Conservation (phyloP, 75 land plant species). For the Picea sitchensis region DNA sequence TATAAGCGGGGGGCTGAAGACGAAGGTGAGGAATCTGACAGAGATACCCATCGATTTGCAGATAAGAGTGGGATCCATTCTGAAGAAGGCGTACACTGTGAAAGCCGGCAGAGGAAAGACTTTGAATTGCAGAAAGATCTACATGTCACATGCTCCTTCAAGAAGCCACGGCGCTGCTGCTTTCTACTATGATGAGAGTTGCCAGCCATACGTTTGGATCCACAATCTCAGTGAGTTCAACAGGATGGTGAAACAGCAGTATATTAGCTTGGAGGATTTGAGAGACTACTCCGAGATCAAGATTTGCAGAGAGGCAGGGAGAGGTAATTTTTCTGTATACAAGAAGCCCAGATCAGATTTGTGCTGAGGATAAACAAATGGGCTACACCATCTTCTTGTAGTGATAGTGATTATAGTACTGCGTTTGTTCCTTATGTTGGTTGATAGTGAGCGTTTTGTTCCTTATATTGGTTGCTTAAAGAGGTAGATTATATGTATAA, state of each 20-base stretch:
- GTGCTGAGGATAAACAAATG: neutral
- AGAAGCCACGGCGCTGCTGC: slow-evolving; percentile 2
- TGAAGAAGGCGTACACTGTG: slow-evolving; percentile 10
- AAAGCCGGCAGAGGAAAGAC: slow-evolving; percentile 6
- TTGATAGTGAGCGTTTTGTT: too few species aligned
- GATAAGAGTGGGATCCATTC: slow-evolving; percentile 11
- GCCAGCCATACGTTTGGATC: slow-evolving; percentile 14
- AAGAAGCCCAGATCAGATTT: slow-evolving; percentile 7
- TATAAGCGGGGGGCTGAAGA: neutral
- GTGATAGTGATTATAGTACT: too few species aligned
- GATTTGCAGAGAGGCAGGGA: slow-evolving; percentile 8
- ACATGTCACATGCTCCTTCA: neutral
- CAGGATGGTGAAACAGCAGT: slow-evolving; percentile 18
- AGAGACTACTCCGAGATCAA: slow-evolving; percentile 13
- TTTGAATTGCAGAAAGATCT: slow-evolving; percentile 6
- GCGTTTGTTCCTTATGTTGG: too few species aligned
- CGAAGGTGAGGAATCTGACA: slow-evolving; percentile 1
- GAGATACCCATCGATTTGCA: slow-evolving; percentile 16
- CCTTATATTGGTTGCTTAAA: too few species aligned
- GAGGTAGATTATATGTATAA: too few species aligned
- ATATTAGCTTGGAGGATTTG: slow-evolving; percentile 6
- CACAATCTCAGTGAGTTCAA: slow-evolving; percentile 5
- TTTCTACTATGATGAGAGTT: neutral
- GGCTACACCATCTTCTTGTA: too few species aligned
- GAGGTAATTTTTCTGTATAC: neutral